Base-by-base conservation (phyloP, 768 basidiomycete species). In the Coprinopsis cinerea region DNA sequence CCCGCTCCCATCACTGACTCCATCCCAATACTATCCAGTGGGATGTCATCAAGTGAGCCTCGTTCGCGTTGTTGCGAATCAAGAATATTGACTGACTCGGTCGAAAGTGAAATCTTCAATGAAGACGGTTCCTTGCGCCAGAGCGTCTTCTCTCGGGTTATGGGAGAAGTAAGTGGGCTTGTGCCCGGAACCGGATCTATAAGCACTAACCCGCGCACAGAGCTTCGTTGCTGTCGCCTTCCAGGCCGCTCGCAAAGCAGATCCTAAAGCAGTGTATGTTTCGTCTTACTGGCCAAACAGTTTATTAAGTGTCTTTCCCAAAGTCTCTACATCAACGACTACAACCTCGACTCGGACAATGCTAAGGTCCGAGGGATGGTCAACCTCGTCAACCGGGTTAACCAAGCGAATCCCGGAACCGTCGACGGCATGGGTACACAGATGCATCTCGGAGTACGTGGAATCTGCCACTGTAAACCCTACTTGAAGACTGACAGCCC, bases 391-490 rank as follows among this genome's bases (percentile, higher is more conserved):
- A 70, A 69, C 48, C 60, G 65, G 18, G 54, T 72, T 53, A 77
- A 74, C 61, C n/a, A 17, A 27, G 57, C 63, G 39, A 53, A 61
- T 48, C 58, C 57, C 23, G 65, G 66, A 49, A 59, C 72, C 37
- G 74, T 78, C 55, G 76, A 78, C 53, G 76, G 74, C 47, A 72
- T 77, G 51, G 76, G 76, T 44, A 74, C 76, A 4, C 76, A 77
- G 53, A 69, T 67, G 60, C 76, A 78, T 57, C 62, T 77, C n/a
- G 54, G 45, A 45, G 53, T 55, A 55, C 60, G 57, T n/a, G 60
- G 75, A 76, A 61, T 76, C 75, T 57, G 53, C 56, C 18, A 64
- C 62, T 5, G 74, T 75, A 43, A 66, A 67, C 32, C 74, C 18
- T 77, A 75, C 59, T 61, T 74, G 50, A 60, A 3, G 7, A 60